Conservation (phyloP, 352 stramenopile species). For the Globisporangium megalacanthum region DNA sequence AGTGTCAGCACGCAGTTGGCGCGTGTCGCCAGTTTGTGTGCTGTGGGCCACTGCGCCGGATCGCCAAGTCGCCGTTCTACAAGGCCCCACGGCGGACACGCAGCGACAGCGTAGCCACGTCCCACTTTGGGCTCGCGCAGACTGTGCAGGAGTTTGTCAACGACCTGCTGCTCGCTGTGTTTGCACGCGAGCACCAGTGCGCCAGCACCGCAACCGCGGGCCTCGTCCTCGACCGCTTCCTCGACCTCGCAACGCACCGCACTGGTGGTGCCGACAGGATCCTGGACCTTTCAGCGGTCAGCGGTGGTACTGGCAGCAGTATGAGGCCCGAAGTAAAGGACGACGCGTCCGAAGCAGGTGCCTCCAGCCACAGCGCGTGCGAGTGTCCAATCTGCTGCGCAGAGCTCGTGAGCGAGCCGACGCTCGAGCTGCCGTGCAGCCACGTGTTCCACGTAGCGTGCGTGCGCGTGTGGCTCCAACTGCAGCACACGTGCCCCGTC, state of each 20-base stretch:
- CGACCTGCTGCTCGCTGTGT: constrained; percentile 36
- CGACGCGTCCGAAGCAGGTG: background rate
- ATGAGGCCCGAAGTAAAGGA: too few species aligned
- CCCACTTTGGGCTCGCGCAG: constrained; percentile 40
- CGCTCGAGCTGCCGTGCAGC: constrained; percentile 43
- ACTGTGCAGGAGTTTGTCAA: constrained; percentile 65
- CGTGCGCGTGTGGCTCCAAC: constrained; percentile 58
- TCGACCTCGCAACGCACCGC: constrained; percentile 30
- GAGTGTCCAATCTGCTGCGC: constrained; percentile 72
- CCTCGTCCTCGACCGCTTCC: constrained; percentile 43
- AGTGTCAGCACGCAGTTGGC: constrained; percentile 22
- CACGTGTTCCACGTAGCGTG: constrained; percentile 67
- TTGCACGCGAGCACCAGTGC: constrained; percentile 34
- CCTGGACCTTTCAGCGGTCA: background rate
- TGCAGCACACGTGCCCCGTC: constrained; percentile 69
- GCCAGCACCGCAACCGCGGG: constrained; percentile 26
- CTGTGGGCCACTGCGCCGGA: constrained; percentile 49
- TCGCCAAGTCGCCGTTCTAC: constrained; percentile 39
- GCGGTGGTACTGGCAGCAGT: background rate
- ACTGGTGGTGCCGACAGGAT: constrained; percentile 7
- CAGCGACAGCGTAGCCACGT: constrained; percentile 22
- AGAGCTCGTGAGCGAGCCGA: constrained; percentile 36
- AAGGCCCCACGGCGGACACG: constrained; percentile 29
- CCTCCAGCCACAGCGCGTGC: constrained; percentile 23
- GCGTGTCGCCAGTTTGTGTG: constrained; percentile 42